Evolutionary conservation across 2,329 filamentous ascomycete species (phyloP).

Genomic region (Pseudopyrenochaeta lycopersici): DNA sequence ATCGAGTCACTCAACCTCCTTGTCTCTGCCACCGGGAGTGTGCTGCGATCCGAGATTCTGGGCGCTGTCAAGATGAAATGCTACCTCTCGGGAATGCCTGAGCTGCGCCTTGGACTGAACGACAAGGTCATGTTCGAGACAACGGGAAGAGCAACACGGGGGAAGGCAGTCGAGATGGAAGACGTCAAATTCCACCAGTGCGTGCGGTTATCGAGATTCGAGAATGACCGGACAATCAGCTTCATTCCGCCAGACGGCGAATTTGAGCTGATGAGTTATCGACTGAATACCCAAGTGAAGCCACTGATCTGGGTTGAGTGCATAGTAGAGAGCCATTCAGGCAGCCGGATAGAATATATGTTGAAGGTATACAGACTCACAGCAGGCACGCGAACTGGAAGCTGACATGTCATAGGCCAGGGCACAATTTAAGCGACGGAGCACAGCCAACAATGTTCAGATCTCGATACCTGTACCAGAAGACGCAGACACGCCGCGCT

Average conservation of each 20-base stretch:
- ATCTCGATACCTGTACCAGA: constrained; percentile 97
- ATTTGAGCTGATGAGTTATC: constrained; percentile 99
- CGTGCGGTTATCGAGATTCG: constrained; percentile 92
- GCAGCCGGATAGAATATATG: constrained; percentile 98
- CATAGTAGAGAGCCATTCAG: constrained; percentile 94
- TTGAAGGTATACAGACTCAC: constrained; percentile 70
- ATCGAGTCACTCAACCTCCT: constrained; percentile 96
- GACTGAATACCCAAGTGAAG: constrained; percentile 97
- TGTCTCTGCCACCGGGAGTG: constrained; percentile 92
- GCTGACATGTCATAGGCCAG: constrained; percentile 66
- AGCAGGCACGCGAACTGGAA: background rate
- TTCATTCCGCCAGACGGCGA: constrained; percentile 99
- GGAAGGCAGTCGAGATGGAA: constrained; percentile 99
- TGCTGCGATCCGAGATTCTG: constrained; percentile 93
- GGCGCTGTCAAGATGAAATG: constrained; percentile 99
- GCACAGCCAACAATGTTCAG: constrained; percentile 98
- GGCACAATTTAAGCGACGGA: constrained; percentile 97
- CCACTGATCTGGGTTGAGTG: constrained; percentile 99
- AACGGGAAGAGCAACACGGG: constrained; percentile 89
- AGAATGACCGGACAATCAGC: constrained; percentile 98
- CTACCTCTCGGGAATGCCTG: constrained; percentile 97
- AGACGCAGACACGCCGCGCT: constrained; percentile 93
- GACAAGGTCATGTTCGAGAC: constrained; percentile 99
- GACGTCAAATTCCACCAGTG: constrained; percentile 99
- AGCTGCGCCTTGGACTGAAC: constrained; percentile 91